phyloP scores from a whole-genome alignment of 2,329 filamentous ascomycete species.

The Coniochaeta sp. region DNA sequence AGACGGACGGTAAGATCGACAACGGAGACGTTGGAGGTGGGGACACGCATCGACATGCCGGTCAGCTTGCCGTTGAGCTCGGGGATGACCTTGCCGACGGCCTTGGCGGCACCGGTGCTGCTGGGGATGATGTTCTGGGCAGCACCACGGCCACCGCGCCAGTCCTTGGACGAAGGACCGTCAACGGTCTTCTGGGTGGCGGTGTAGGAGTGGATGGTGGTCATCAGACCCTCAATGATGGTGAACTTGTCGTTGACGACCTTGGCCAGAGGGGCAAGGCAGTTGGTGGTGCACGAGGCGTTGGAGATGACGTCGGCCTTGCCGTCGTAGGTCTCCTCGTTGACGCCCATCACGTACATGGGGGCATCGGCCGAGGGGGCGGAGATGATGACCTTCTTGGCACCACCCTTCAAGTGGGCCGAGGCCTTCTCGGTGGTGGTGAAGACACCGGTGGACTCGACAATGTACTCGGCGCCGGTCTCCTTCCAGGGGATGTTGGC shows the following conservation, averaged over 20 bases:
- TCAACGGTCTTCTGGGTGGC: slow-evolving; percentile 99
- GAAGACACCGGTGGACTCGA: slow-evolving; percentile 98
- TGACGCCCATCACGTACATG: slow-evolving; percentile 99
- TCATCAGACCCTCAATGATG: slow-evolving; percentile 99
- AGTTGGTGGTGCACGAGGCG: slow-evolving; percentile 99
- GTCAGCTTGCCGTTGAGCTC: slow-evolving; percentile 98
- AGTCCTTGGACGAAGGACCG: slow-evolving; percentile 96
- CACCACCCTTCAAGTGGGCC: slow-evolving; percentile 90
- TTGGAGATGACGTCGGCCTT: slow-evolving; percentile 94
- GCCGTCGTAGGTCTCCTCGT: slow-evolving; percentile 87
- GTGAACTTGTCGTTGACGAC: slow-evolving; percentile 97
- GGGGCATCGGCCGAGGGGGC: slow-evolving; percentile 90
- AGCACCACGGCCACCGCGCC: slow-evolving; percentile 97
- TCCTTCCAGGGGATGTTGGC: slow-evolving; percentile 82
- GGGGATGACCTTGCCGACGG: slow-evolving; percentile 99
- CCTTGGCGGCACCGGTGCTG: slow-evolving; percentile 99
- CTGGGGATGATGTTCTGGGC: slow-evolving; percentile 99
- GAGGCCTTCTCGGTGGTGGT: slow-evolving; percentile 95
- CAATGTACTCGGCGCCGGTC: slow-evolving; percentile 84
- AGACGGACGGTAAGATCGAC: slow-evolving; percentile 93
- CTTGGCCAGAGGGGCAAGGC: slow-evolving; percentile 98
- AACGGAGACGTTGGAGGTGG: slow-evolving; percentile 97
- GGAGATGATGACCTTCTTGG: slow-evolving; percentile 96
- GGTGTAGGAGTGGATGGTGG: slow-evolving; percentile 99
- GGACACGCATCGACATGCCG: slow-evolving; percentile 99